Base-by-base conservation (phyloP, 2,329 filamentous ascomycete species). In the Trichoderma sp. region DNA sequence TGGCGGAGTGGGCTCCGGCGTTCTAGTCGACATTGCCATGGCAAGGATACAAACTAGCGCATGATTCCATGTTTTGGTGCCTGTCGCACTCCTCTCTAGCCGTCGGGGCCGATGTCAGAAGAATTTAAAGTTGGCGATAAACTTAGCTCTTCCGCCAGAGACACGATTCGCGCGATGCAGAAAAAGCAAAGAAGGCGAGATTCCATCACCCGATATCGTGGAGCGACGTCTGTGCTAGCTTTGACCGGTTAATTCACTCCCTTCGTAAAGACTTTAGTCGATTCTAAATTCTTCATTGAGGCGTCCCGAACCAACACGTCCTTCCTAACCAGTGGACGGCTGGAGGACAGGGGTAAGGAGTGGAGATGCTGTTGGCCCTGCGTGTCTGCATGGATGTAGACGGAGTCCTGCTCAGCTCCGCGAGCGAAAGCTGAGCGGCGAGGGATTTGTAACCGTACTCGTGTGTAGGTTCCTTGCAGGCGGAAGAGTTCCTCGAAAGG, bases 71-170 rank as follows among this genome's bases (percentile, higher is more conserved):
- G 28, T 9, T 65, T 65, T 18, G 43, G 62, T 28, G 62, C 26
- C 39, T 30, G 39, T 24, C 26, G 8, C 11, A 15, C 12, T 32
- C 18, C 15, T 14, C 26, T 64, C 30, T 56, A 66, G 47, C 8
- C 21, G n/a, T 65, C 26, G 28, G 62, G 28, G 43, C 64, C 21
- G 51, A 34, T 67, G 64, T 58, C 32, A 56, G 14, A 63, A 28
- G 56, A 18, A 39, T 57, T 57, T 67, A 57, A 36, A 58, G 51
- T 67, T 67, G 64, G 24, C 51, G 64, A 58, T 67, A 57, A 67
- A 39, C 51, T 67, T 57, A 21, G 32, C 34, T 43, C 32, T 43
- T 30, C 51, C 32, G 32, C 14, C 15, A 36, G 21, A 43, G 26
- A 18, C 64, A 58, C 34, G 51, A 58, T 58, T 56, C 63, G 63